Evolutionary conservation across 768 basidiomycete genomes (phyloP), one percentile per base, ranked within the genome.

Genomic region (Myochromella boudieri): DNA sequence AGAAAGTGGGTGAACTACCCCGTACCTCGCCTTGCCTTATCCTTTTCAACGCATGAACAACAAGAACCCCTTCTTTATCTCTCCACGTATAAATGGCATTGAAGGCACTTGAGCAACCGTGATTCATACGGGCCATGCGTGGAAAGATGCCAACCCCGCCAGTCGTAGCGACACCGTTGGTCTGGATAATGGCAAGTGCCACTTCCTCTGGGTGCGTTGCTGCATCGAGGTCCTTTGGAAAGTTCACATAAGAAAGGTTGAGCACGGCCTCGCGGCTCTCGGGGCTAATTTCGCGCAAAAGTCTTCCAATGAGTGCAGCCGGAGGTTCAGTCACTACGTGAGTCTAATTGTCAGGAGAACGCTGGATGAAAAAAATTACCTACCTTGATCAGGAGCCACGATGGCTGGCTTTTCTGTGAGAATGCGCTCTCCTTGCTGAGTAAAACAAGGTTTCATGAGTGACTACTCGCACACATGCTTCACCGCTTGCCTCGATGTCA

Each of bases 41-140:
- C 44, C 66, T 62, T 56, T 77, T 82, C 44, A 85, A 53, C 7
- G 84, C 83, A 60, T 84, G 69, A 3, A 86, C 78, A 27, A 81
- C 74, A 17, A 84, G 55, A 3, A 63, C 62, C 9, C 63, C 58
- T 45, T 81, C 79, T 22, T 65, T 57, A 34, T 76, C 71, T 40
- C 81, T 68, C 78, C 78, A 86, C 0, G 70, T 70, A 56, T 86
- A 86, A 10, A 85, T 79, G 4, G 70, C 72, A 60, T 85, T 85
- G 67, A 87, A 86, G 5, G 81, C 81, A 43, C 74, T 69, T 3
- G 82, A 77, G 56, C 84, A 86, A 0, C 80, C 84, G 51, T 86
- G 85, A 53, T 87, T 87, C 49, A 86, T 53, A 33, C 84, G 70
- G 10, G 83, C 81, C 73, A 80, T 83, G 17, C 60, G 68, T n/a